phyloP scores from a whole-genome alignment of 2,329 filamentous ascomycete genomes.

The Lithohypha guttulata region DNA sequence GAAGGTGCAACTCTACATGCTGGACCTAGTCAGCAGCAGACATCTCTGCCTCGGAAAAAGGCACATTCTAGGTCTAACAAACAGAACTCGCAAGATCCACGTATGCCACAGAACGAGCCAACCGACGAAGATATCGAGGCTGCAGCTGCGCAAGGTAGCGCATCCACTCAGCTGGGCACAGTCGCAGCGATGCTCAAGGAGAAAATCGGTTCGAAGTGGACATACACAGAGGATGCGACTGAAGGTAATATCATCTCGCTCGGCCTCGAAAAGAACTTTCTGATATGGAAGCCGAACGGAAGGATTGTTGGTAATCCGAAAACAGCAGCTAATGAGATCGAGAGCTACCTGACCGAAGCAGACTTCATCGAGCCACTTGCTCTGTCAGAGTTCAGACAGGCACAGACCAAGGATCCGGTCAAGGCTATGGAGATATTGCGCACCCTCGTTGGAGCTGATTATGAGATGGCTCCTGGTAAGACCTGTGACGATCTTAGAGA shows the following conservation, averaged over 20 bases:
- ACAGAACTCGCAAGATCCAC: not conserved
- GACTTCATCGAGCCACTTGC: not conserved
- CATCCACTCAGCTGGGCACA: not conserved
- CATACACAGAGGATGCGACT: not conserved
- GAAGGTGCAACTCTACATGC: constrained; percentile 15
- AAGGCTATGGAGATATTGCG: not conserved
- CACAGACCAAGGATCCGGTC: not conserved
- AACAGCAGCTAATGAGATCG: not conserved
- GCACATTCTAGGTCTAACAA: not conserved
- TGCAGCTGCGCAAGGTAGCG: not conserved
- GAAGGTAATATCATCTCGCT: not conserved
- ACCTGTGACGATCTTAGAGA: not conserved
- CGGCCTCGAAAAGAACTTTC: not conserved
- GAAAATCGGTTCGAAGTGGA: not conserved
- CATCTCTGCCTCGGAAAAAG: not conserved
- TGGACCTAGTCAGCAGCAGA: not conserved
- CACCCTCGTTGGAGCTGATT: not conserved
- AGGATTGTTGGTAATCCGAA: not conserved
- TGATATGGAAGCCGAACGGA: not conserved
- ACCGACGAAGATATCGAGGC: not conserved
- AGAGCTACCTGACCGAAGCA: not conserved
- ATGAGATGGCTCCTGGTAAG: not conserved
- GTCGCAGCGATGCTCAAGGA: not conserved
- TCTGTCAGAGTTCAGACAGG: not conserved
- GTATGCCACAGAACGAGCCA: not conserved